A percentile compares a stretch with the other conserved stretches of the same genome.
These are phyloP conservation scores for Backusella circina DNA, from an alignment of 192 early-diverging fungal species.

Conservation along the genomic window DNA sequence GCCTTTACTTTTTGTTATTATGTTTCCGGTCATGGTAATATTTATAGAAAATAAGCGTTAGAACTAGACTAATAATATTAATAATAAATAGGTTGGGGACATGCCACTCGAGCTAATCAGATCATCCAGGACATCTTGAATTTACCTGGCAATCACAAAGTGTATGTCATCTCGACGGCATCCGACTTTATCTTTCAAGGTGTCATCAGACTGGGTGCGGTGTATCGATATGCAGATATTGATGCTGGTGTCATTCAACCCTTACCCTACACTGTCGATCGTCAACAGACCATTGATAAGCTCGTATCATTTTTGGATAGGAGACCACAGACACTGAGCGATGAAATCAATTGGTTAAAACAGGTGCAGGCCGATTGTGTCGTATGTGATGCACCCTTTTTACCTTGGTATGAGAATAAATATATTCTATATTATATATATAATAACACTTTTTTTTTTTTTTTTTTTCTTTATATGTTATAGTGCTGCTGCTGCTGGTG, in stretches of 20 bases:
- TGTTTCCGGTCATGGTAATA: conserved; percentile 55
- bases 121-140: conserved; percentile 47
- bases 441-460: not conserved
- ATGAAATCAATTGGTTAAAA: conserved; percentile 49
- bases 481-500: conserved; percentile 49
- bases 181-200: conserved; percentile 56
- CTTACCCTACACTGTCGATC: conserved; percentile 55
- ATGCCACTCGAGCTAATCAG: conserved; percentile 57
- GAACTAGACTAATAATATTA: too few species aligned
- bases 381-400: conserved; percentile 52
- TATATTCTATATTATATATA: too few species aligned
- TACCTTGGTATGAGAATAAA: conserved; percentile 61
- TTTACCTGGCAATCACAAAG: conserved; percentile 38
- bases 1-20: conserved; percentile 53
- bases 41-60: not conserved
- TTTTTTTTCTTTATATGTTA: not conserved
- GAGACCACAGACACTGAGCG: conserved; percentile 34
- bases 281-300: conserved; percentile 50
- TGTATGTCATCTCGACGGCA: conserved; percentile 55
- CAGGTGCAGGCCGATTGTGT: conserved; percentile 52
- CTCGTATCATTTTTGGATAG: conserved; percentile 42
- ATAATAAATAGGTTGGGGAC: conserved; percentile 47
- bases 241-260: conserved; percentile 63
- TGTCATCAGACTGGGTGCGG: conserved; percentile 43
- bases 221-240: conserved; percentile 52